Conservation (phyloP, 345 rosid species). For the Psidium friedrichsthalianum region DNA sequence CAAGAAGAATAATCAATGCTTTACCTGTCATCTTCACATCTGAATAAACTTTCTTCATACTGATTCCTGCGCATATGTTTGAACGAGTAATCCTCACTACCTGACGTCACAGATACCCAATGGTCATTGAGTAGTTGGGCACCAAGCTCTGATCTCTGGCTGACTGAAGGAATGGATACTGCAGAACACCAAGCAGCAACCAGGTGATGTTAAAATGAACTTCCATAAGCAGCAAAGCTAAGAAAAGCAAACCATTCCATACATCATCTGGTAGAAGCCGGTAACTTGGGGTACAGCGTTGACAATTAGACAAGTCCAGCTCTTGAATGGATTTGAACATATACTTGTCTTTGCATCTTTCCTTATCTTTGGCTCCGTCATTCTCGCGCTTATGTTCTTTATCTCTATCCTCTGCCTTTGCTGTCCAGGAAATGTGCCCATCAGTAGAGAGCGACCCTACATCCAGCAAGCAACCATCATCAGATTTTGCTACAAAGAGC, state of each 20-base stretch:
- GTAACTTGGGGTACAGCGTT: constrained; percentile 91
- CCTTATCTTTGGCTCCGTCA: constrained; percentile 64
- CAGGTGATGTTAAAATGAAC: not conserved
- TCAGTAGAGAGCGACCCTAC: constrained; percentile 63
- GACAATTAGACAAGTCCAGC: constrained; percentile 87
- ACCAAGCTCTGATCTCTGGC: constrained; percentile 80
- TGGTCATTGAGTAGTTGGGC: constrained; percentile 84
- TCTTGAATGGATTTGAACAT: constrained; percentile 85
- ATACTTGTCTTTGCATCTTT: constrained; percentile 73
- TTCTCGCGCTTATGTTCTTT: constrained; percentile 57
- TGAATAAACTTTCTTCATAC: constrained; percentile 91
- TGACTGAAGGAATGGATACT: constrained; percentile 84
- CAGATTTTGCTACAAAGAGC: not conserved
- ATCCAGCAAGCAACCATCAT: constrained; percentile 3
- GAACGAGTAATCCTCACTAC: constrained; percentile 93
- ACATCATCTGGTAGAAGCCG: constrained; percentile 91
- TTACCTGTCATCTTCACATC: constrained; percentile 98
- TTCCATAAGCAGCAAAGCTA: not conserved
- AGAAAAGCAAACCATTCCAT: not conserved
- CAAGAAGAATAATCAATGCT: not conserved
- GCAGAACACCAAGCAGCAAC: constrained; percentile 6
- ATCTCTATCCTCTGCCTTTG: constrained; percentile 56
- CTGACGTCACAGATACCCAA: constrained; percentile 98
- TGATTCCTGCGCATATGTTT: constrained; percentile 97
- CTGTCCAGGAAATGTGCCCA: constrained; percentile 41